Evolutionary conservation across 257 asterid species (phyloP).

Genomic region (Paraleonurus japonicus): DNA sequence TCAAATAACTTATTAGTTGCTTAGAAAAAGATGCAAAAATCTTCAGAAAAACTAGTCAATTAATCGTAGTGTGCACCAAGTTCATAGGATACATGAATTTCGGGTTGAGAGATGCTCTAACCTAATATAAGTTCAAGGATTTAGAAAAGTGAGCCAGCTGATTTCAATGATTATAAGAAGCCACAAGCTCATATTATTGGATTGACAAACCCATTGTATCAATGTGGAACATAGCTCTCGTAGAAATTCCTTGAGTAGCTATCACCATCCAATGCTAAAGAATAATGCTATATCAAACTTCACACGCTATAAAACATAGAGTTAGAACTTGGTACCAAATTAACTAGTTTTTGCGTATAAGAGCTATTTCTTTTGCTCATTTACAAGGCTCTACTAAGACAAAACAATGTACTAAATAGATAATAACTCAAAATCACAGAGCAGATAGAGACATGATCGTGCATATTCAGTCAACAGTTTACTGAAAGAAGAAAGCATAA

Average conservation of each 20-base stretch:
- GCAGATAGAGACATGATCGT: neutral
- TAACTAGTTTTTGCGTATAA: neutral
- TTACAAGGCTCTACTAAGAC: neutral
- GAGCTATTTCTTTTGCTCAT: neutral
- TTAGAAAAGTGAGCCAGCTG: neutral
- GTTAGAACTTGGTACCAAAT: neutral
- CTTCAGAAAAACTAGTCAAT: neutral
- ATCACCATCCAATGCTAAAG: neutral
- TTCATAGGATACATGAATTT: neutral
- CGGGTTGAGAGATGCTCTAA: neutral
- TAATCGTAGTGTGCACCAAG: constrained; percentile 1
- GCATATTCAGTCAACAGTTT: constrained; percentile 6
- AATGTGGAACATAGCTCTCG: neutral
- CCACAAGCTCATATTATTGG: neutral
- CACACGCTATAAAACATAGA: neutral
- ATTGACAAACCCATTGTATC: neutral
- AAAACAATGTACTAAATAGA: neutral
- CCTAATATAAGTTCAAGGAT: neutral
- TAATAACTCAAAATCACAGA: neutral
- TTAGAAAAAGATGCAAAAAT: neutral
- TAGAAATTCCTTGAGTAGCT: neutral
- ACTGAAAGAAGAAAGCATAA: neutral
- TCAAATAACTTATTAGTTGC: neutral
- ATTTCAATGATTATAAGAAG: neutral
- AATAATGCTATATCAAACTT: neutral